Base-by-base conservation (phyloP, 352 stramenopile species). In the Phytophthora capsici region DNA sequence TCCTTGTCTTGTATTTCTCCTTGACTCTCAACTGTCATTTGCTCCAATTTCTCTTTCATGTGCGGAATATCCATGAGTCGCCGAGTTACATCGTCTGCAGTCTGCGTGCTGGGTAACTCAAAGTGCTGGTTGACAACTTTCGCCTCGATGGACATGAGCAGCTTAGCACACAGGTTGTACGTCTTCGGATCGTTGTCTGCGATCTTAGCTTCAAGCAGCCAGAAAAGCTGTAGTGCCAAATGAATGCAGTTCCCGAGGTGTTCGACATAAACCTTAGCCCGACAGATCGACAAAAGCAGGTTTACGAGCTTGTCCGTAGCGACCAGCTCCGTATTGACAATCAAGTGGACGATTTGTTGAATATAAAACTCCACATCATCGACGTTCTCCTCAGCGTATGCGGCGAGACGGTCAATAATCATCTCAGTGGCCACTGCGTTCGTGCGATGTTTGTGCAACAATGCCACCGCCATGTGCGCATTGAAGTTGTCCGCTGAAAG, bases 311-410 rank as follows among this genome's bases (percentile, higher is more conserved):
- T 89, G 30, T 91, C 80, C 1, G 83, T 87, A 37, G 82, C 81
- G 6, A 62, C 69, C 50, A 89, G 73, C 28, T 91, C 78, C 0
- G 80, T 62, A 40, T 90, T 90, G 30, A 94, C 75, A 4, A 86
- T 75, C 17, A 92, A 64, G 41, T 93, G 86, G 40, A 91, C 77
- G 59, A 94, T 90, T 43, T 93, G 84, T 52, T 86, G 84, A 25
- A 93, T 80, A 69, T 94, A 94, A 53, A 94, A 92, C 58, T 92
- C 86, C 6, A 92, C 85, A 47, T 93, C 85, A 38, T 91, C 85
- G 19, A 92, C 78, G 55, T 89, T 86, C 10, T 77, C 44, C 36
- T 89, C 81, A 2, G 78, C 75, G 54, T 94, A 92, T 17, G 84
- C 69, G 4, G 74, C 71, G 16, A 92, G 62, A 0, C 82, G 80